These are phyloP conservation scores for Myrmaecium sp. DNA, from an alignment of 2,329 filamentous ascomycete species.

Conservation along the genomic window DNA sequence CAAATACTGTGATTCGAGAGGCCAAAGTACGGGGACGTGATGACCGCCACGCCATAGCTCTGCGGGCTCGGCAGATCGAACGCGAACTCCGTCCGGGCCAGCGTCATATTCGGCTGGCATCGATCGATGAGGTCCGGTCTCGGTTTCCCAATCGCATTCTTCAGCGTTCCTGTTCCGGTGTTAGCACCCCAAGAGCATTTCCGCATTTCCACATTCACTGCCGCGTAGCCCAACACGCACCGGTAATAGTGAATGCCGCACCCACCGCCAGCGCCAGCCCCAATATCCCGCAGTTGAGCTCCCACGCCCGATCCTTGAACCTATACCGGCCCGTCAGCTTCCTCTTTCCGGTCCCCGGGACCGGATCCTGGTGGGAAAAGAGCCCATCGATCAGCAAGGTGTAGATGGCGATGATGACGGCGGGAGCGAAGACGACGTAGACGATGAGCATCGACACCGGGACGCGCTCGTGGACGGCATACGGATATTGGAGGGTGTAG, in stretches of 20 bases:
- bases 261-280: slow-evolving; percentile 38
- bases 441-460: slow-evolving; percentile 32
- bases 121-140: slow-evolving; percentile 42
- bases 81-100: not conserved
- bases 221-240: slow-evolving; percentile 13
- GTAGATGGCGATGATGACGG: slow-evolving; percentile 35
- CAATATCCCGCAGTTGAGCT: slow-evolving; percentile 42
- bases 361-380: slow-evolving; percentile 32
- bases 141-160: slow-evolving; percentile 43
- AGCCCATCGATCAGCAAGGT: slow-evolving; percentile 41
- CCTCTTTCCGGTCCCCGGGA: slow-evolving; percentile 12
- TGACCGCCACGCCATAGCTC: too few species aligned
- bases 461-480: slow-evolving; percentile 37
- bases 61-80: too few species aligned
- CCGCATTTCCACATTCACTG: too few species aligned
- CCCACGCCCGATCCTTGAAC: slow-evolving; percentile 41
- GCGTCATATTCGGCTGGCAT: slow-evolving; percentile 28
- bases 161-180: slow-evolving; percentile 26
- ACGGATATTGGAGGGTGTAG: slow-evolving; percentile 40
- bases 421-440: slow-evolving; percentile 32
- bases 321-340: slow-evolving; percentile 29
- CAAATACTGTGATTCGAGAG: slow-evolving; percentile 34
- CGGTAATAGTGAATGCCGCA: slow-evolving; percentile 40
- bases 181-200: slow-evolving; percentile 2
- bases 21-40: slow-evolving; percentile 24